Evolutionary conservation across 2,329 filamentous ascomycete species (phyloP).

Genomic region (Aspergillus sojae): DNA sequence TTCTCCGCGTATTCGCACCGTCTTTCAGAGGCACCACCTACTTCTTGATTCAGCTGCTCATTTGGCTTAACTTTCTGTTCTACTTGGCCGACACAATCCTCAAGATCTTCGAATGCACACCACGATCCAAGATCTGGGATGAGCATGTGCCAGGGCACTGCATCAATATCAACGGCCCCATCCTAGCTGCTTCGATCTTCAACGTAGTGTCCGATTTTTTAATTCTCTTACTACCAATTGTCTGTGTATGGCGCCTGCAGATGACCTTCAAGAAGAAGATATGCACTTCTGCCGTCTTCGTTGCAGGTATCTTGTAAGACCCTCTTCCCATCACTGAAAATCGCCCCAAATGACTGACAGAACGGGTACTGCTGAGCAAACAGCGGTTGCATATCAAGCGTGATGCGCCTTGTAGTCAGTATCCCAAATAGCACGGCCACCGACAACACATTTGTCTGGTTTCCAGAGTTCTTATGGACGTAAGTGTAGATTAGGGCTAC

Average conservation of each 20-base stretch:
- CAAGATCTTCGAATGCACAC: conserved; percentile 31
- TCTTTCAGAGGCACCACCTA: conserved; percentile 20
- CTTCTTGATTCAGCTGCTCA: conserved; percentile 26
- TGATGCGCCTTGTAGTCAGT: conserved; percentile 28
- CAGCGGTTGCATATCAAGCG: conserved; percentile 27
- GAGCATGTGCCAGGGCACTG: conserved; percentile 22
- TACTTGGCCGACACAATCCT: conserved; percentile 27
- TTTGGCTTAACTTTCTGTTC: conserved; percentile 28
- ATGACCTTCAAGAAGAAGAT: conserved; percentile 23
- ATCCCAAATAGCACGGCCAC: conserved; percentile 17
- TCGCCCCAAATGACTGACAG: not conserved
- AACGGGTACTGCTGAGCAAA: not conserved
- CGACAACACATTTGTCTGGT: conserved; percentile 29
- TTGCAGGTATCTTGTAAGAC: conserved; percentile 25
- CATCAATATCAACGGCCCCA: conserved; percentile 26
- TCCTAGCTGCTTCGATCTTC: conserved; percentile 24
- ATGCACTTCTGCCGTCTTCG: conserved; percentile 26
- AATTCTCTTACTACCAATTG: conserved; percentile 28
- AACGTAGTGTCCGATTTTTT: conserved; percentile 28
- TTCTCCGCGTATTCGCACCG: conserved; percentile 29
- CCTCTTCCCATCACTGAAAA: not conserved
- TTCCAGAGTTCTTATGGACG: conserved; percentile 31
- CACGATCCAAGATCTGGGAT: conserved; percentile 28
- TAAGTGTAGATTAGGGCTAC: conserved; percentile 11
- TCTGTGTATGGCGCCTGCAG: conserved; percentile 26